Conservation (phyloP, 768 basidiomycete species). For the Gloeopeniophorella convolvens region DNA sequence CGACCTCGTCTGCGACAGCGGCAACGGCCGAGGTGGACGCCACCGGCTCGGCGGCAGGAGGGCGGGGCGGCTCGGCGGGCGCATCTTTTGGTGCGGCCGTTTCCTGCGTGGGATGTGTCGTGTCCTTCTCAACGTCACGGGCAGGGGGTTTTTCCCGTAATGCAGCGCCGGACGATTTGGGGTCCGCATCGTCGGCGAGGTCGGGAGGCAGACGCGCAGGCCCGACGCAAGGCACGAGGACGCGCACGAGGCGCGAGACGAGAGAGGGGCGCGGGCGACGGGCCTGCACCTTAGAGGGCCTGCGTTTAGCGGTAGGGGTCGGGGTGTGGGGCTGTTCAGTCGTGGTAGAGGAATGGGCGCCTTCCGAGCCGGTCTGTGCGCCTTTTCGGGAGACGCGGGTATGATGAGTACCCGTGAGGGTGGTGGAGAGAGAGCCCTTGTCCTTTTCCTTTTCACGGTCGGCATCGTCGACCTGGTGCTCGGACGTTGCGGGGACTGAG, state of each 20-base stretch:
- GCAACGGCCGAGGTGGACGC: constrained; percentile 1
- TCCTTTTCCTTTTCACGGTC: constrained; percentile 41
- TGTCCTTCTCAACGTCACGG: constrained; percentile 22
- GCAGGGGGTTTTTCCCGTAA: constrained; percentile 26
- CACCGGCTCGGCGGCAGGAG: not conserved
- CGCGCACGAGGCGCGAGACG: constrained; percentile 51
- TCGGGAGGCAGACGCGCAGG: constrained; percentile 45
- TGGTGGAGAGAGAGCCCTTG: constrained; percentile 40
- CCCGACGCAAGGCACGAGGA: constrained; percentile 62
- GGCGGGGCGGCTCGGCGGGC: constrained; percentile 8
- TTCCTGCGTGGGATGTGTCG: constrained; percentile 20
- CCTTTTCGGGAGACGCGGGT: constrained; percentile 29
- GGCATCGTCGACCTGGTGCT: constrained; percentile 29
- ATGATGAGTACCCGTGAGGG: constrained; percentile 35
- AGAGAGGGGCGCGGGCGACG: constrained; percentile 44
- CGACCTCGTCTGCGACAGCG: constrained; percentile 2
- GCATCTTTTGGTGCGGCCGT: constrained; percentile 23
- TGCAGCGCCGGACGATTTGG: constrained; percentile 19
- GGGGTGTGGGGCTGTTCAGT: constrained; percentile 22
- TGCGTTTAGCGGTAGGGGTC: constrained; percentile 18
- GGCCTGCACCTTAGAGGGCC: constrained; percentile 25
- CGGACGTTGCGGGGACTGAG: constrained; percentile 27
- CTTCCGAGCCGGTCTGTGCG: constrained; percentile 30
- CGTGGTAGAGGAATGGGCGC: constrained; percentile 29
- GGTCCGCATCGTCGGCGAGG: constrained; percentile 26